Conservation (phyloP, 163 green algal species). For the Scenedesmus sp. region DNA sequence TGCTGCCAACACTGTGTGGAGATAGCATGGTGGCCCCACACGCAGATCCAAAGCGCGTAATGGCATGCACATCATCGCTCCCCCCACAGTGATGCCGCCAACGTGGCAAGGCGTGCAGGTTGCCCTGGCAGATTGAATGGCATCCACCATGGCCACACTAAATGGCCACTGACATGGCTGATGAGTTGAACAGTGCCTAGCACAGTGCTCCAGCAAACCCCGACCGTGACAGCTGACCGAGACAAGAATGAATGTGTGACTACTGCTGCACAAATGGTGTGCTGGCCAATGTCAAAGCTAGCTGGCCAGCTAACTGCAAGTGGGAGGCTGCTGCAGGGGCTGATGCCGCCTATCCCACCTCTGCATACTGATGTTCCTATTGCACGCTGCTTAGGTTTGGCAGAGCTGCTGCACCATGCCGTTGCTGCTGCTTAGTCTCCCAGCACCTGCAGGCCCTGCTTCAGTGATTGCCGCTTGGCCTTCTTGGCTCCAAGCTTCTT, state of each 20-base stretch:
- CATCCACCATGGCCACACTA: too few species aligned
- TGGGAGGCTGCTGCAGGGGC: background rate
- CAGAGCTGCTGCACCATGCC: background rate
- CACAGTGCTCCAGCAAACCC: background rate
- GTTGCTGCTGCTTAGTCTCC: conserved; percentile 20
- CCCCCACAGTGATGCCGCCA: too few species aligned
- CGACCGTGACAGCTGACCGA: background rate
- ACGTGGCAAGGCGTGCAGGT: too few species aligned
- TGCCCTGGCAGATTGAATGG: too few species aligned
- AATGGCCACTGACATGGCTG: background rate
- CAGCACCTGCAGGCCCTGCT: conserved; percentile 37
- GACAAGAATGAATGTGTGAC: background rate
- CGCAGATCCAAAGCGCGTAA: too few species aligned
- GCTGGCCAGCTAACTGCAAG: background rate
- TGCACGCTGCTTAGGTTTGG: background rate
- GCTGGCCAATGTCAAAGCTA: background rate
- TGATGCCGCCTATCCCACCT: background rate
- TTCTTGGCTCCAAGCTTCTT: conserved; percentile 50
- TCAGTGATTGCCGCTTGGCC: conserved; percentile 40
- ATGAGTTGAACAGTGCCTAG: background rate
- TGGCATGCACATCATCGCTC: too few species aligned
- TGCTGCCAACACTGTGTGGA: too few species aligned
- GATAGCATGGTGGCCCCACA: too few species aligned
- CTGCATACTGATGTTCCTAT: background rate
- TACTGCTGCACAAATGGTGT: background rate